Percentiles rank a stretch among this genome's conserved stretches.
These are phyloP conservation scores for Trichoderma sp. DNA, from an alignment of 2,329 filamentous ascomycete genomes.

Conservation along the genomic window DNA sequence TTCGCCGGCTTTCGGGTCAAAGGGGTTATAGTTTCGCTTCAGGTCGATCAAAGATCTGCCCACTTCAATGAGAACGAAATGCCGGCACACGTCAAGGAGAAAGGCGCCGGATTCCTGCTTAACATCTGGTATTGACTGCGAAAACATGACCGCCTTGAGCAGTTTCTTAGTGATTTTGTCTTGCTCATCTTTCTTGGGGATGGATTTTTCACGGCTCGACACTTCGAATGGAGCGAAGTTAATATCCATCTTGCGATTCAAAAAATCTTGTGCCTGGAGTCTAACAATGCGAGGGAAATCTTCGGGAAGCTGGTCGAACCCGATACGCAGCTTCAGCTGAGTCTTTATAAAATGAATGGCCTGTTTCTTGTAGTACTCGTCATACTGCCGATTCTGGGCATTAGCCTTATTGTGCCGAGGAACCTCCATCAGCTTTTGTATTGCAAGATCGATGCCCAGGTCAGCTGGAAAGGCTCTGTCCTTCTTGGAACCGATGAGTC, in stretches of 20 bases:
- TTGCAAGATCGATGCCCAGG: slow-evolving; percentile 83
- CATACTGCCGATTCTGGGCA: slow-evolving; percentile 57
- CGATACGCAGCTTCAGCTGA: slow-evolving; percentile 87
- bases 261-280: slow-evolving; percentile 82
- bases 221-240: slow-evolving; percentile 69
- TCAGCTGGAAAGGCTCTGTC: slow-evolving; percentile 85
- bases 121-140: slow-evolving; percentile 77
- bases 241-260: slow-evolving; percentile 67
- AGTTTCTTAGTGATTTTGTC: slow-evolving; percentile 80
- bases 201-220: slow-evolving; percentile 77
- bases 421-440: slow-evolving; percentile 80
- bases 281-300: slow-evolving; percentile 82
- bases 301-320: slow-evolving; percentile 82
- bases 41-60: slow-evolving; percentile 78
- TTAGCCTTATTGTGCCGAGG: slow-evolving; percentile 59
- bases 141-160: slow-evolving; percentile 83
- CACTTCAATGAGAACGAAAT: slow-evolving; percentile 88
- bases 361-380: slow-evolving; percentile 89
- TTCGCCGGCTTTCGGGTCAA: slow-evolving; percentile 82
- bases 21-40: slow-evolving; percentile 73
- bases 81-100: slow-evolving; percentile 76
- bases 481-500: slow-evolving; percentile 83
- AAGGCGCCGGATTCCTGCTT: slow-evolving; percentile 73
- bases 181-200: slow-evolving; percentile 81
- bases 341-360: slow-evolving; percentile 83